phyloP scores from a whole-genome alignment of 331 rosid species.

The Cucumis variabilis region DNA sequence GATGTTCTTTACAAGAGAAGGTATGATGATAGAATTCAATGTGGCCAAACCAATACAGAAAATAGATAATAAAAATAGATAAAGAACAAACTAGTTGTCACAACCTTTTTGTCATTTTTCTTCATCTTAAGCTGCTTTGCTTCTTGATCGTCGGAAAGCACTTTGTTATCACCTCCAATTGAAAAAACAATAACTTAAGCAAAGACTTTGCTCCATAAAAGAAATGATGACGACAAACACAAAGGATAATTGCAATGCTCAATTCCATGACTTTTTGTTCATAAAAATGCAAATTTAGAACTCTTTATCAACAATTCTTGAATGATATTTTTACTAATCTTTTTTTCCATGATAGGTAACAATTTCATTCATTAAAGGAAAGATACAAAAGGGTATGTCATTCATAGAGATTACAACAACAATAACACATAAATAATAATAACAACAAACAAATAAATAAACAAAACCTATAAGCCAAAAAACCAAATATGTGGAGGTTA shows the following conservation, averaged over 20 bases:
- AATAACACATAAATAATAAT: too few species aligned
- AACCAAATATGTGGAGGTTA: conserved; percentile 39
- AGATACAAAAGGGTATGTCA: neutral
- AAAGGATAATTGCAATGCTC: neutral
- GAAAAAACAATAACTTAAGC: conserved; percentile 35
- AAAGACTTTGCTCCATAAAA: neutral
- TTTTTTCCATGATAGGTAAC: neutral
- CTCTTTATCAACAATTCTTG: neutral
- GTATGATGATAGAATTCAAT: conserved; percentile 14
- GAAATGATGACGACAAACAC: neutral
- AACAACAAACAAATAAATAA: too few species aligned
- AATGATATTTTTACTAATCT: neutral
- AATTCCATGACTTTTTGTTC: neutral
- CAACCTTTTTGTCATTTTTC: conserved; percentile 50
- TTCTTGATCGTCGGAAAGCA: conserved; percentile 47
- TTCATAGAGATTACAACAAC: neutral
- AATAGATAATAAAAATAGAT: neutral
- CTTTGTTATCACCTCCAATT: conserved; percentile 49
- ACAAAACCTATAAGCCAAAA: neutral
- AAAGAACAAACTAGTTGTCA: conserved; percentile 20
- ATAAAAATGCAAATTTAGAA: neutral
- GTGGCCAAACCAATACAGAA: conserved; percentile 11
- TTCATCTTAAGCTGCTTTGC: conserved; percentile 51
- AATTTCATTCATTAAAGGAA: too few species aligned
- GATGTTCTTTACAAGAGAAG: conserved; percentile 9